Evolutionary conservation across 83 land plant genomes (phyloP), one percentile per base, ranked within the genome.

Genomic region (Picea abies): DNA sequence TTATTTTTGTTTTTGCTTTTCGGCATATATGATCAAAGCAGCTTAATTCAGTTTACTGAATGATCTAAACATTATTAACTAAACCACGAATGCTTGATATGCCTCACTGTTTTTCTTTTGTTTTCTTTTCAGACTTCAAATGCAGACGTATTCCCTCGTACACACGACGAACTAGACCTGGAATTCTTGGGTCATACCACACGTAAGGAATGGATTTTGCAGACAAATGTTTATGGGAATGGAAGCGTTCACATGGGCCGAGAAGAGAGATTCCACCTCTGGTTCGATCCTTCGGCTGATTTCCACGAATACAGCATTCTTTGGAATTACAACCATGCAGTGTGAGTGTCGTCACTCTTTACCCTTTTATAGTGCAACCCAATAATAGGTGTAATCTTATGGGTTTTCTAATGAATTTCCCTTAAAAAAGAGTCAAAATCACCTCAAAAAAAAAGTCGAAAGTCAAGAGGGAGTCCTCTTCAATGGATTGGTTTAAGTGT

Each of bases 191-290:
- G 95, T 5, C 89, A 87, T 60, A 85, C 88, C 58, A 91, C 83
- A 69, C 82, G 90, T n/a, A 86, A 82, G 79, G 76, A 85, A 17
- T 93, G 93, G 88, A 76, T 69, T 9, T 41, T 93, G 10, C 95
- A 93, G 84, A 93, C 95, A 29, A 93, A 93, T 60, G 79, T 91
- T n/a, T 93, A 93, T 69, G 95, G 88, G 41, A 91, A 93, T 80
- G 95, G 95, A 60, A 87, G 91, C 70, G 86, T 87, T 3, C 81
- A 80, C 58, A 89, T 76, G 8, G 94, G 94, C 61, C 84, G 93
- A 65, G 93, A 92, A 79, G 91, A 92, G 85, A 92, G 90, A 63
- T 87, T 93, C 71, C 82, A 84, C 41, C 90, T 91, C 32, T 93
- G 95, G 95, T 93, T 93, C 52, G 94, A 93, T 60, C 95, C 95